Evolutionary conservation across 2,329 filamentous ascomycete genomes (phyloP).

Genomic region (Celoporthe dispersa): DNA sequence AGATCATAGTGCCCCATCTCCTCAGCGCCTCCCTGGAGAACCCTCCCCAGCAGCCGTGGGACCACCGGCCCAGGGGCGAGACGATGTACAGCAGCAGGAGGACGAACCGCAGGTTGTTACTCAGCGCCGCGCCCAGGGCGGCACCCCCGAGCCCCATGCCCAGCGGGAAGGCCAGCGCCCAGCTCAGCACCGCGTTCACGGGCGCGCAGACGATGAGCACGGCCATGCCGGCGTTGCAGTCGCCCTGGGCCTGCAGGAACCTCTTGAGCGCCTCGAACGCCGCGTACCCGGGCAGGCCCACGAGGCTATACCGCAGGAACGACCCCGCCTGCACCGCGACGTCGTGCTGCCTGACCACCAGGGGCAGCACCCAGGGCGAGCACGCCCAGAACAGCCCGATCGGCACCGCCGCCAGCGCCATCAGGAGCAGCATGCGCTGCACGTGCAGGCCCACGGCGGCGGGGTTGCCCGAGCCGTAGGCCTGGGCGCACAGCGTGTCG

Average conservation of each 20-base stretch:
- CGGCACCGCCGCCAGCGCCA: slow-evolving; percentile 51
- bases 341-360: slow-evolving; percentile 51
- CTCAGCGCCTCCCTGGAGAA: slow-evolving; percentile 40
- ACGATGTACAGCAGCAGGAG: slow-evolving; percentile 52
- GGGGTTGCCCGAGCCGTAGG: slow-evolving; percentile 53
- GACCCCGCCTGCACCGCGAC: slow-evolving; percentile 53
- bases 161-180: slow-evolving; percentile 49
- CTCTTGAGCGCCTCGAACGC: slow-evolving; percentile 59
- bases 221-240: slow-evolving; percentile 54
- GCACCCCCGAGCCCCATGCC: slow-evolving; percentile 55
- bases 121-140: slow-evolving; percentile 52
- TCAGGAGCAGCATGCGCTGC: slow-evolving; percentile 56
- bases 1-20: slow-evolving; percentile 45
- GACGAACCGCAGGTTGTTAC: slow-evolving; percentile 52
- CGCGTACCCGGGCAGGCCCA: slow-evolving; percentile 57
- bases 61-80: slow-evolving; percentile 44
- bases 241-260: slow-evolving; percentile 59
- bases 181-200: slow-evolving; percentile 53
- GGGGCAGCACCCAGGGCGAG: slow-evolving; percentile 50
- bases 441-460: slow-evolving; percentile 55
- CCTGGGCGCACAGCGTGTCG: slow-evolving; percentile 56
- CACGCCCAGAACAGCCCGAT: slow-evolving; percentile 54
- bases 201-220: slow-evolving; percentile 53
- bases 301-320: slow-evolving; percentile 52
- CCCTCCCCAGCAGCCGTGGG: slow-evolving; percentile 50